A percentile compares a stretch with the other conserved stretches of the same genome.
These are phyloP conservation scores for Apophysomyces sp. DNA, from an alignment of 371 early-diverging fungal genomes.

Conservation along the genomic window DNA sequence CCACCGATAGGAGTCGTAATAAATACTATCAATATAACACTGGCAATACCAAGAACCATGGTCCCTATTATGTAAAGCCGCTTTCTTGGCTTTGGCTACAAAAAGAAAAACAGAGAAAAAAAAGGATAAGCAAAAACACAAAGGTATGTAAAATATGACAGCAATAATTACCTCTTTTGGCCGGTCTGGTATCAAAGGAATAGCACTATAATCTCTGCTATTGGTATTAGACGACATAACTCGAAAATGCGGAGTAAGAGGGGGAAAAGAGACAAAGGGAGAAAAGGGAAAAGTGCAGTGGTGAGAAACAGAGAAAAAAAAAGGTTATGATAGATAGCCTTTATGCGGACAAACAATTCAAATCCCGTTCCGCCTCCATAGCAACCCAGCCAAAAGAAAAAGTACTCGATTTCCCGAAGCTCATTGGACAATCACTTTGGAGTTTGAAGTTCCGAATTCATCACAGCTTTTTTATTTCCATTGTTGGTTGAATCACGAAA, in stretches of 20 bases:
- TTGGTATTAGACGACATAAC: background rate
- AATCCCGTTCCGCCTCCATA: background rate
- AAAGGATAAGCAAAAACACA: background rate
- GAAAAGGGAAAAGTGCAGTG: background rate
- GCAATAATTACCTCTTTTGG: background rate
- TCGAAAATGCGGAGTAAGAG: background rate
- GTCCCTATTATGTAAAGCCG: background rate
- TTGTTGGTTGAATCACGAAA: no score
- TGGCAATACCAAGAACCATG: constrained; percentile 3
- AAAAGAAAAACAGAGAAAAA: no score
- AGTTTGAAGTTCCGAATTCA: no score
- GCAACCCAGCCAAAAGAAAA: background rate
- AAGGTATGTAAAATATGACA: background rate
- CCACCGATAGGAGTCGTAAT: background rate
- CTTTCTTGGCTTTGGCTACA: background rate
- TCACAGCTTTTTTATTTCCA: no score
- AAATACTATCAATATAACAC: background rate
- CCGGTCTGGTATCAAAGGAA: background rate
- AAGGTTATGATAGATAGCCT: background rate
- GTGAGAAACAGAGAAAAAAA: background rate
- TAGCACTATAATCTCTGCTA: background rate
- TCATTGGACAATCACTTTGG: no score
- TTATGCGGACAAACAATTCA: background rate
- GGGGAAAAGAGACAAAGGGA: background rate
- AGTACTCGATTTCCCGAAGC: no score